Percentiles rank a stretch among this genome's conserved stretches.
phyloP scores from a whole-genome alignment of 2,329 filamentous ascomycete species.

The Clonostachys rosea region DNA sequence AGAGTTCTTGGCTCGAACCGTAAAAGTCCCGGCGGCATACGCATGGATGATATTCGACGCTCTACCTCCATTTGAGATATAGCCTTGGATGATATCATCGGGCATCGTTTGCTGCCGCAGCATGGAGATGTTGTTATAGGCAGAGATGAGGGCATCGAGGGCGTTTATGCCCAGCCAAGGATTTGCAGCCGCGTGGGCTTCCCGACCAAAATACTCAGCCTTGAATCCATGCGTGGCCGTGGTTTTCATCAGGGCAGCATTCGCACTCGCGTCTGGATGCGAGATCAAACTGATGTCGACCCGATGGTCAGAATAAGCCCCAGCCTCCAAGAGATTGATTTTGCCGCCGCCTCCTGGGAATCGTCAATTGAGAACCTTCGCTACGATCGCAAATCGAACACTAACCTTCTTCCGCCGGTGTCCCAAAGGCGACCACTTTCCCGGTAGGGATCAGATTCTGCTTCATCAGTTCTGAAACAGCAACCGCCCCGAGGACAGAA shows the following conservation, averaged over 20 bases:
- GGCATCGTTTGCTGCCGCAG: slow-evolving; percentile 30
- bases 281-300: slow-evolving; percentile 18
- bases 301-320: slow-evolving; percentile 11
- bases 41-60: slow-evolving; percentile 54
- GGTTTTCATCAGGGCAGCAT: too few relatives aligned
- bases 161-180: slow-evolving; percentile 31
- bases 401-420: slow-evolving; percentile 28
- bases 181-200: slow-evolving; percentile 26
- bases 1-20: slow-evolving; percentile 12
- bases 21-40: slow-evolving; percentile 28
- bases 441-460: slow-evolving; percentile 15
- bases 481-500: slow-evolving; percentile 30
- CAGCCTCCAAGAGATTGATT: slow-evolving; percentile 11
- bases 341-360: slow-evolving; percentile 29
- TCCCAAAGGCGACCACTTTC: slow-evolving; percentile 30
- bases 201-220: slow-evolving; percentile 23
- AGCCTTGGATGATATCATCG: slow-evolving; percentile 28
- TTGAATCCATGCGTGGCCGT: slow-evolving; percentile 8
- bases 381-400: too few relatives aligned
- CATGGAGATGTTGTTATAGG: slow-evolving; percentile 26
- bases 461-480: slow-evolving; percentile 21
- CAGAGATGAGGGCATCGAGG: slow-evolving; percentile 26
- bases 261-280: slow-evolving; percentile 10
- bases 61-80: slow-evolving; percentile 47
- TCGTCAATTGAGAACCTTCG: too few relatives aligned